Percentiles rank a stretch among this genome's conserved stretches.
These are phyloP conservation scores for Gracilaria vermiculophylla DNA, from an alignment of 23 red algal species.

Conservation along the genomic window DNA sequence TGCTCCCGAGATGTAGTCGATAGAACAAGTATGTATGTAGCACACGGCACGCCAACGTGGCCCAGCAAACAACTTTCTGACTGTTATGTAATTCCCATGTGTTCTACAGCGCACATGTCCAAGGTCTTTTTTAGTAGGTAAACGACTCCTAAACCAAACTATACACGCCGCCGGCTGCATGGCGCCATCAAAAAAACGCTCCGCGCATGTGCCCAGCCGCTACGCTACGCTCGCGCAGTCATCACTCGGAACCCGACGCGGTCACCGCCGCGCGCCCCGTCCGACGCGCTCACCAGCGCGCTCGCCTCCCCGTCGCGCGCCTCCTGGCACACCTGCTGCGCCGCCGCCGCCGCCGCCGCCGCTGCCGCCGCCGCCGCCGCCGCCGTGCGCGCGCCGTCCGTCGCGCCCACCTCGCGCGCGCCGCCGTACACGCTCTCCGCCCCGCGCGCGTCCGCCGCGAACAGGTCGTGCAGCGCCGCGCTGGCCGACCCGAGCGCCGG, in stretches of 20 bases:
- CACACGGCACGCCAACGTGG: neutral
- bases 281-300: no score
- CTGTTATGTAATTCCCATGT: conserved; percentile 30
- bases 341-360: no score
- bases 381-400: no score
- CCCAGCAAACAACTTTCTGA: conserved; percentile 10
- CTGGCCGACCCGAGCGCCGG: neutral
- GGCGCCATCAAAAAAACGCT: neutral
- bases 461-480: neutral
- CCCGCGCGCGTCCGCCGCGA: neutral
- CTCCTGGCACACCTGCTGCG: no score
- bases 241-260: neutral
- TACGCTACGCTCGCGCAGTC: conserved; percentile 10
- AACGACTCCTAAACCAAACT: neutral
- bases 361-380: no score
- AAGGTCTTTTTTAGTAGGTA: neutral
- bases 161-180: neutral
- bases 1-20: conserved; percentile 14
- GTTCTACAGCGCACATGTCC: neutral
- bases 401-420: no score
- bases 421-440: no score
- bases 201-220: no score
- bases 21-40: conserved; percentile 2
- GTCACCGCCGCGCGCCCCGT: no score
- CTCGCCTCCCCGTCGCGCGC: no score